Evolutionary conservation across 2,329 filamentous ascomycete species (phyloP).

Genomic region (Talaromyces sp.): DNA sequence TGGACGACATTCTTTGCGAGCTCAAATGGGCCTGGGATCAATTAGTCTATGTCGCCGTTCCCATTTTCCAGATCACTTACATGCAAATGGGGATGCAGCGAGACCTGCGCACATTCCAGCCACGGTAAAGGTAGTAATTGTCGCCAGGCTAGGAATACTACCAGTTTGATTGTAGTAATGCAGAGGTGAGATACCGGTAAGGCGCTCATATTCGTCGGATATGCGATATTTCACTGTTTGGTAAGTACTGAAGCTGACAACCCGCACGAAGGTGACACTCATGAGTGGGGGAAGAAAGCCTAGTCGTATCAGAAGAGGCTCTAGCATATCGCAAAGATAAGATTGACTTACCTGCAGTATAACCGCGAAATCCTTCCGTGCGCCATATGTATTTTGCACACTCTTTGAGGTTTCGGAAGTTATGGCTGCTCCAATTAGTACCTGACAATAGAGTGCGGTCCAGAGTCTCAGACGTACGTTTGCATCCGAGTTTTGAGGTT

Average conservation of each 20-base stretch:
- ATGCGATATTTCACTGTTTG: conserved; percentile 41
- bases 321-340: background rate
- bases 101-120: conserved; percentile 44
- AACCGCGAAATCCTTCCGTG: conserved; percentile 46
- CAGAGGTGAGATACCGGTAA: conserved; percentile 42
- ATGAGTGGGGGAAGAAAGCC: conserved; percentile 44
- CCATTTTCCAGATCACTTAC: conserved; percentile 28
- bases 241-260: conserved; percentile 47
- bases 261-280: conserved; percentile 45
- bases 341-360: conserved; percentile 41
- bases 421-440: conserved; percentile 33
- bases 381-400: conserved; percentile 46
- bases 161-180: conserved; percentile 41
- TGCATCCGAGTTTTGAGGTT: conserved; percentile 51
- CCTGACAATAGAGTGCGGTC: background rate
- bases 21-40: conserved; percentile 43
- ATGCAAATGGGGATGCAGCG: conserved; percentile 42
- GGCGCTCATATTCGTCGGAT: conserved; percentile 37
- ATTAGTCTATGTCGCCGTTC: background rate
- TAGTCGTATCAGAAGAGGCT: conserved; percentile 19
- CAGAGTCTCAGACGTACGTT: conserved; percentile 34
- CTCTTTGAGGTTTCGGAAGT: conserved; percentile 43
- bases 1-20: conserved; percentile 49
- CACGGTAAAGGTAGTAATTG: conserved; percentile 40
- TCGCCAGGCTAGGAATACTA: conserved; percentile 41